Conservation (phyloP, 805 yeast genomes). For the Candida odintsovae region DNA sequence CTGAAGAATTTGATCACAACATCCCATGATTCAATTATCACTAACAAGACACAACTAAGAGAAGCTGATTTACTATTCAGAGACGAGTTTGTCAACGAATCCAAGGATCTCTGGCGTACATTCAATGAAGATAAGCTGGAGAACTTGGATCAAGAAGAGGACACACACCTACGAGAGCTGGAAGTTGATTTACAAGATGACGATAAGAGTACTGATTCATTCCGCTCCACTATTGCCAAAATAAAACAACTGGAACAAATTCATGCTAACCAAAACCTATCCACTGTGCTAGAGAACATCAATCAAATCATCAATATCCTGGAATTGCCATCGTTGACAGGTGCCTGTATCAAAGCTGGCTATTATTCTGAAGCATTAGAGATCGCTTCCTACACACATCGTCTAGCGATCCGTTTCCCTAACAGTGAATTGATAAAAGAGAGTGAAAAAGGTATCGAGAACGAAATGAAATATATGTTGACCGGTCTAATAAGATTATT, state of each 20-base stretch:
- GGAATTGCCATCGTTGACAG: constrained; percentile 77
- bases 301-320: constrained; percentile 71
- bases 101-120: constrained; percentile 26
- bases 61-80: constrained; percentile 26
- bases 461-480: constrained; percentile 61
- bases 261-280: constrained; percentile 17
- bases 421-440: constrained; percentile 44
- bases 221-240: constrained; percentile 22
- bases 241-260: constrained; percentile 11
- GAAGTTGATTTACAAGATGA: constrained; percentile 15
- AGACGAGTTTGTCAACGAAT: constrained; percentile 25
- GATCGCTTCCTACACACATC: constrained; percentile 64
- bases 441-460: constrained; percentile 45
- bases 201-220: constrained; percentile 16
- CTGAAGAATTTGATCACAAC: constrained; percentile 34
- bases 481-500: constrained; percentile 63
- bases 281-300: constrained; percentile 49
- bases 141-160: constrained; percentile 26
- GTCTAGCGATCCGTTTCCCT: constrained; percentile 67
- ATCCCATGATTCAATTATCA: constrained; percentile 33
- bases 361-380: constrained; percentile 88
- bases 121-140: constrained; percentile 26
- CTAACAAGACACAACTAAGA: constrained; percentile 36
- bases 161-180: constrained; percentile 15
- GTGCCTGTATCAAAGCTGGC: constrained; percentile 80